Base-by-base conservation (phyloP, 192 early-diverging fungal genomes). In the Backusella morwellensis region DNA sequence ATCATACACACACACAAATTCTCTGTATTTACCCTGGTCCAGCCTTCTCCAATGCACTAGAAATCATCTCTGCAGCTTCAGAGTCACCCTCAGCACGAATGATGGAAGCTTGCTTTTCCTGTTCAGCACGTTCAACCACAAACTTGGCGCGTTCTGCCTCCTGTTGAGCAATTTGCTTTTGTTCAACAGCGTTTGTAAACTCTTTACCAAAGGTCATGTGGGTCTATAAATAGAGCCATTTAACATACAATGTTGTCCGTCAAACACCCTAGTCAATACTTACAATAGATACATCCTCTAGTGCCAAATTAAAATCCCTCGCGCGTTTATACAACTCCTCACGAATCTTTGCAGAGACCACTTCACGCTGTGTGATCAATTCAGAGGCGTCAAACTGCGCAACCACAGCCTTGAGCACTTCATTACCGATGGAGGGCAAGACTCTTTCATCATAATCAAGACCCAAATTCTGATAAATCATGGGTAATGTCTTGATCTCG, bases 141-240 rank as follows among this genome's bases (percentile, higher is more conserved):
- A 98, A 99, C 78, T 94, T 92, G 42, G 98, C 98, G 73, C 98
- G 94, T 88, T 99, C 98, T 56, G 98, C 98, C 82, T 98, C 98
- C 87, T 99, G 98, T 80, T 99, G 97, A 54, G 98, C 96, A 90
- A 99, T 98, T 82, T 97, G 95, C 88, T 98, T 97, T 83, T 97
- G 93, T 85, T 98, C 97, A 74, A 99, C 98, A 44, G 98, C 98
- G 75, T 96, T 93, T 70, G 98, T 99, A 76, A 99, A 99, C 78
- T 99, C 98, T 76, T 94, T 95, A 85, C 98, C 96, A 85, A 99
- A 99, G 8, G 95, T 98, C 90, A 99, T 92, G 84, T 98, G 97
- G 3, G 98, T 99, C 93, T 94, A 84, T 26, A 32, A 32, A 35
- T 29, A 47, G 17, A 47, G 32, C 32, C 47, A 71, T 50, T 21